These are phyloP conservation scores for Prototheca wickerhamii DNA, from an alignment of 163 green algal species.

Conservation along the genomic window DNA sequence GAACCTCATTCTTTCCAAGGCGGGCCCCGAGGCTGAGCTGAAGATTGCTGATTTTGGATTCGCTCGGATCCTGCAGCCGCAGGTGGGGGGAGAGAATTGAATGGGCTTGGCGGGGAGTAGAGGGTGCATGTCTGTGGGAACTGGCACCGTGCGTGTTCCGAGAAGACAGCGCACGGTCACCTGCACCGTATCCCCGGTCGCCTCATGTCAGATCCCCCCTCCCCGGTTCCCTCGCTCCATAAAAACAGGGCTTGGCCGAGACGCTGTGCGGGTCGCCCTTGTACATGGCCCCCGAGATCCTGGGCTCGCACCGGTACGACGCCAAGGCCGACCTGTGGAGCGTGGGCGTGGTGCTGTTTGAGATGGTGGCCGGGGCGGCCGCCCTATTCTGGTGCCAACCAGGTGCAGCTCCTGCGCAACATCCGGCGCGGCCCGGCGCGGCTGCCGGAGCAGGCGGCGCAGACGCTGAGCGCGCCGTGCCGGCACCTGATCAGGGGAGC, in stretches of 20 bases:
- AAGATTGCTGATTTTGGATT: conserved; percentile 99
- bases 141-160: background rate
- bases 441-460: conserved; percentile 56
- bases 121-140: background rate
- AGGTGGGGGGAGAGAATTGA: conserved; percentile 14
- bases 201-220: too few relatives aligned
- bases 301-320: conserved; percentile 85
- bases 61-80: conserved; percentile 71
- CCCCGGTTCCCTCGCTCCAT: background rate
- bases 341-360: conserved; percentile 91
- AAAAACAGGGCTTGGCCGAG: conserved; percentile 71
- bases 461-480: conserved; percentile 42
- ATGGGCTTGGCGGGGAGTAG: background rate
- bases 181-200: too few relatives aligned
- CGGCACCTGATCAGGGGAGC: conserved; percentile 29
- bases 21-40: conserved; percentile 22
- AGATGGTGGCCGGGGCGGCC: conserved; percentile 68
- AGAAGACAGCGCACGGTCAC: background rate
- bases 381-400: conserved; percentile 87
- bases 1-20: conserved; percentile 69
- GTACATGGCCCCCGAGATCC: conserved; percentile 98
- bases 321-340: conserved; percentile 96
- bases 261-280: conserved; percentile 93
- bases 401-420: conserved; percentile 83
- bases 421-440: conserved; percentile 67